Conservation (phyloP, 345 rosid genomes). For the Noccaea bulbosa region DNA sequence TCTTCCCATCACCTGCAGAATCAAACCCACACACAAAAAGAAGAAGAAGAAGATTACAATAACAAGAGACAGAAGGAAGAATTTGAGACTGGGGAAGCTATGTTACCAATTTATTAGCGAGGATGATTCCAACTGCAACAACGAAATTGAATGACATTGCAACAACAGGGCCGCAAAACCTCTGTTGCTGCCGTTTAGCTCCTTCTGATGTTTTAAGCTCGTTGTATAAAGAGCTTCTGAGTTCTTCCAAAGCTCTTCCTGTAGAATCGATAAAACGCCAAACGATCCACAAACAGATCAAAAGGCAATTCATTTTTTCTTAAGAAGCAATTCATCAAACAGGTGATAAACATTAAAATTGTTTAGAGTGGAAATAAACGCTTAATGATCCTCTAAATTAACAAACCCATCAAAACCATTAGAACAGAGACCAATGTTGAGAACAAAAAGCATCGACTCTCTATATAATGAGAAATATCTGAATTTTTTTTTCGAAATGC, state of each 20-base stretch:
- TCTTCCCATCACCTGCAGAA: constrained; percentile 77
- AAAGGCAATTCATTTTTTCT: constrained; percentile 7
- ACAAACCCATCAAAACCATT: constrained; percentile 15
- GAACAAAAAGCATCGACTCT: neutral
- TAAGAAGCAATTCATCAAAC: constrained; percentile 31
- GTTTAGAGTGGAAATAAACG: neutral
- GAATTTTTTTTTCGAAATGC: neutral
- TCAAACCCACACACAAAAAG: neutral
- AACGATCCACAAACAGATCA: constrained; percentile 17
- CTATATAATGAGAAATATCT: neutral
- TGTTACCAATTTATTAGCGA: constrained; percentile 77
- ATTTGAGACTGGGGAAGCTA: neutral
- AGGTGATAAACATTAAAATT: constrained; percentile 12
- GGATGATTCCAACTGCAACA: constrained; percentile 84
- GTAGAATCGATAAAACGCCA: neutral
- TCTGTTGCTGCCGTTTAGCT: constrained; percentile 85
- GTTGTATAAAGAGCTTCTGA: constrained; percentile 77
- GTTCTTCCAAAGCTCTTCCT: constrained; percentile 89
- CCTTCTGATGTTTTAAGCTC: constrained; percentile 87
- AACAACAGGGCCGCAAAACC: constrained; percentile 76
- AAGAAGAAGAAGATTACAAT: neutral
- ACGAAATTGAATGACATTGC: constrained; percentile 93
- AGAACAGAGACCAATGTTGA: constrained; percentile 12
- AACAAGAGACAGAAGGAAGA: neutral
- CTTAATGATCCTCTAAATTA: neutral